Evolutionary conservation across 2,329 filamentous ascomycete genomes (phyloP), one percentile per base, ranked within the genome.

Genomic region (Coniosporium tulheliwenetii): DNA sequence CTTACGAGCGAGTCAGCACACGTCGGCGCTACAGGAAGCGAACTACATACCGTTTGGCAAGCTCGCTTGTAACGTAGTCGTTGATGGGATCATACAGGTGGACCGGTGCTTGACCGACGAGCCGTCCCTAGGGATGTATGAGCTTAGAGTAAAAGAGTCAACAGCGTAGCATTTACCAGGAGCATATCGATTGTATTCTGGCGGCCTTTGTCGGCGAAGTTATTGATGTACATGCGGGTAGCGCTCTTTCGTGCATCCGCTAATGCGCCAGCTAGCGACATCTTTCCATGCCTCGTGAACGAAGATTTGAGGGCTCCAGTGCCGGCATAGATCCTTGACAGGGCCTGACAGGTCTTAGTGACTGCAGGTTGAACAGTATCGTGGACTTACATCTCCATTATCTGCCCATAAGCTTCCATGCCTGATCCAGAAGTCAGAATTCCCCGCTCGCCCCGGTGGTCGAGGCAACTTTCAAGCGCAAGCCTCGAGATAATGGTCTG

Each of bases 381-480:
- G 10, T 30, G 19, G 8, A 35, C 37, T 39, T 38, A 46, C 81
- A 63, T 98, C 91, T 15, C 91, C 91, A 54, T 95, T 96, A 59
- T 98, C 91, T 30, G 91, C 91, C 91, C 91, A 98, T 1, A 98
- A 70, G 45, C 78, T 91, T 8, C 85, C 87, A 62, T 98, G 91
- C 38, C 85, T 73, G 63, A 85, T 81, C 82, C 87, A 94, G 52
- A 96, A 87, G 53, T 96, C 87, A 0, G 79, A 73, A 8, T 71
- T 70, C 1, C 83, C 45, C 68, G 70, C 47, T 85, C 77, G 19
- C 71, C 73, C 44, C 80, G 72, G 49, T 93, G 85, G 10, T 64
- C 63, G 3, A 98, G 64, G 51, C 96, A 96, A 0, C 79, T 69
- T 56, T 94, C 85, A 14, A 95, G 69, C 0, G 86, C 85, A 81